These are phyloP conservation scores for Apiospora saccharicola DNA, from an alignment of 2,329 filamentous ascomycete genomes.

Conservation along the genomic window DNA sequence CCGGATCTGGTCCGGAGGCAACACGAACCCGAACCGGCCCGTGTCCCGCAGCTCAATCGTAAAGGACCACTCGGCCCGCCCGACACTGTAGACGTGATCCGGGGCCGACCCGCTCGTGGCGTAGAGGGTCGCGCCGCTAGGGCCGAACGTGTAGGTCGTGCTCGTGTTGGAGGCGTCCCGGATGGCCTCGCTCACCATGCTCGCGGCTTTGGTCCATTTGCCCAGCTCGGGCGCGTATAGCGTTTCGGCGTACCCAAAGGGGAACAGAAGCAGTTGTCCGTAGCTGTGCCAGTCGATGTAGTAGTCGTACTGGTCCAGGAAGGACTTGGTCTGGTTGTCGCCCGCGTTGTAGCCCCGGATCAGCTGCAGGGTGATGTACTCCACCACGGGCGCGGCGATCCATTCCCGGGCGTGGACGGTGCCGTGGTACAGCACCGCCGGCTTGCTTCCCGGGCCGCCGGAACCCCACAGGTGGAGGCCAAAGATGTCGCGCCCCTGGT, in stretches of 20 bases:
- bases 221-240: conserved; percentile 50
- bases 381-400: conserved; percentile 57
- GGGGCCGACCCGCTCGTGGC: conserved; percentile 37
- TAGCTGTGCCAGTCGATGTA: conserved; percentile 70
- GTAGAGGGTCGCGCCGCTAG: conserved; percentile 38
- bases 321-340: conserved; percentile 46
- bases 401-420: conserved; percentile 63
- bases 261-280: conserved; percentile 59
- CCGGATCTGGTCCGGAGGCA: conserved; percentile 36
- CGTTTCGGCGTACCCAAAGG: conserved; percentile 62
- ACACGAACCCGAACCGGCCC: conserved; percentile 37
- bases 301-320: conserved; percentile 67
- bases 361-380: conserved; percentile 56
- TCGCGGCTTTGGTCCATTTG: conserved; percentile 44
- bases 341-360: conserved; percentile 50
- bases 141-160: conserved; percentile 37
- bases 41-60: conserved; percentile 39
- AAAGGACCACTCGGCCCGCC: conserved; percentile 37
- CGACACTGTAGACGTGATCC: conserved; percentile 37
- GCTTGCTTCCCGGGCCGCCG: conserved; percentile 50
- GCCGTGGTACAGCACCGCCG: conserved; percentile 57
- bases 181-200: conserved; percentile 46
- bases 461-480: conserved; percentile 61
- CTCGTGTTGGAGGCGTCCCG: conserved; percentile 40
- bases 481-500: conserved; percentile 60